Conservation (phyloP, 2,329 filamentous ascomycete species). For the Lasiodiplodia sp. region DNA sequence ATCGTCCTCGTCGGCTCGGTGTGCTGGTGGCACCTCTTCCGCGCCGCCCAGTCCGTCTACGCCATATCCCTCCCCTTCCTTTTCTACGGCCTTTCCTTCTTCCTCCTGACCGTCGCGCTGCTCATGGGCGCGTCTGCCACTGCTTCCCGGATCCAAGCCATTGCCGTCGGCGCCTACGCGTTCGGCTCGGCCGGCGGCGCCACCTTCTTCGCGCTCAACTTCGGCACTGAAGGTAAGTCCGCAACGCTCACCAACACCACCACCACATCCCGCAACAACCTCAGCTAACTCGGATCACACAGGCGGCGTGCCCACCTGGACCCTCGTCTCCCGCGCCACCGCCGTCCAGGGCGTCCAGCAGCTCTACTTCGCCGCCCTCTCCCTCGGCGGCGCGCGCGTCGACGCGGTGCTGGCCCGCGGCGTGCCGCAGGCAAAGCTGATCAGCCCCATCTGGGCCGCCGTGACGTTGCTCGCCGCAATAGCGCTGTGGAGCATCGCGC, state of each 20-base stretch:
- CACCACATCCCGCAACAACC: too few species aligned
- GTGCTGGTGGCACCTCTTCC: slow-evolving; percentile 37
- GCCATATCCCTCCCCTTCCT: slow-evolving; percentile 67
- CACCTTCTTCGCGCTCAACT: slow-evolving; percentile 72
- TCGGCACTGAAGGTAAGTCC: slow-evolving; percentile 63
- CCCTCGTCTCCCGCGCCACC: background rate
- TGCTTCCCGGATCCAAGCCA: slow-evolving; percentile 42
- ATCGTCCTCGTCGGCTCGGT: background rate
- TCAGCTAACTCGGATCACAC: background rate
- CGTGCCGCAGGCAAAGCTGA: background rate
- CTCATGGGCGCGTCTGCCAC: slow-evolving; percentile 48
- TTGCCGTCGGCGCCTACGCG: slow-evolving; percentile 68
- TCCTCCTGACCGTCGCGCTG: slow-evolving; percentile 55
- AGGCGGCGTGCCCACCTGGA: background rate
- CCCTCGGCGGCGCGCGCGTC: background rate
- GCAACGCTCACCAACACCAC: too few species aligned
- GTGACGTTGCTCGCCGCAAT: too few species aligned
- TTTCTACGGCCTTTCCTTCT: slow-evolving; percentile 69
- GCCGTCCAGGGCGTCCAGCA: background rate
- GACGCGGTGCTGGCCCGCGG: background rate
- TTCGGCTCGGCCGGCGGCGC: slow-evolving; percentile 68
- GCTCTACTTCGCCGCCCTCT: background rate
- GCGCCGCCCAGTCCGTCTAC: slow-evolving; percentile 63
- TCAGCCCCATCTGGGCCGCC: background rate
- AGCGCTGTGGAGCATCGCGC: too few species aligned